Conservation (phyloP, 805 yeast species). For the Komagataella pastoris region DNA sequence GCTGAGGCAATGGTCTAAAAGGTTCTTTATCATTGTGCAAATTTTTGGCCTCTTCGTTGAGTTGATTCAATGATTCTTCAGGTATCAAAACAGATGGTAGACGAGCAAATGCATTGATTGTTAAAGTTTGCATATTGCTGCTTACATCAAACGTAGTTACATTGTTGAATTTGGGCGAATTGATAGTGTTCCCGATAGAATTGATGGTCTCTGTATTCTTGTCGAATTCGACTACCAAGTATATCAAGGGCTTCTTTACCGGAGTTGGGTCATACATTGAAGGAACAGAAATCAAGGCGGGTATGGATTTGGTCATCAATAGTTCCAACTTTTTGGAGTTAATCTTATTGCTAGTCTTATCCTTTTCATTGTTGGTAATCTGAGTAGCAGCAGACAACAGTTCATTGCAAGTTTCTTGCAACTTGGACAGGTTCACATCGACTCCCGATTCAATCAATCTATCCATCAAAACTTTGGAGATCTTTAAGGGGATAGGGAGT, state of each 20-base stretch:
- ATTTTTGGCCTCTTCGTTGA: slow-evolving; percentile 13
- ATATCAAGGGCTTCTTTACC: slow-evolving; percentile 53
- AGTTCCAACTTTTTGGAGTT: slow-evolving; percentile 6
- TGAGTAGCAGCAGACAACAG: slow-evolving; percentile 4
- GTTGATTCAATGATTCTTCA: slow-evolving; percentile 7
- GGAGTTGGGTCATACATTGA: slow-evolving; percentile 16
- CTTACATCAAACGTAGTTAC: slow-evolving; percentile 87
- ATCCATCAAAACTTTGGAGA: slow-evolving; percentile 48
- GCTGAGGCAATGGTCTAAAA: slow-evolving; percentile 17
- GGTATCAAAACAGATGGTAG: slow-evolving; percentile 55
- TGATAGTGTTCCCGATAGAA: slow-evolving; percentile 73
- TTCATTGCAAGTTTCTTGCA: slow-evolving; percentile 18
- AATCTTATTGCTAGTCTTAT: slow-evolving; percentile 1
- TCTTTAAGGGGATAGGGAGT: slow-evolving; percentile 58
- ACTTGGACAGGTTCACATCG: slow-evolving; percentile 17
- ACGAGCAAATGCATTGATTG: slow-evolving; percentile 67
- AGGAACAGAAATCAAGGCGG: slow-evolving; percentile 35
- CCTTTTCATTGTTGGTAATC: slow-evolving; percentile 4
- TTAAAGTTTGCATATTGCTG: slow-evolving; percentile 41
- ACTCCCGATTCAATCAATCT: slow-evolving; percentile 51
- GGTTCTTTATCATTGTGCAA: not conserved
- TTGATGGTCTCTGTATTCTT: slow-evolving; percentile 84
- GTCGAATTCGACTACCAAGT: slow-evolving; percentile 86
- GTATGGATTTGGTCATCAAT: slow-evolving; percentile 19
- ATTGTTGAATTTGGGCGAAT: slow-evolving; percentile 73